Evolutionary conservation across 139 green algal species (phyloP), one percentile per base, ranked within the genome.

Genomic region (Choricystis sp.): DNA sequence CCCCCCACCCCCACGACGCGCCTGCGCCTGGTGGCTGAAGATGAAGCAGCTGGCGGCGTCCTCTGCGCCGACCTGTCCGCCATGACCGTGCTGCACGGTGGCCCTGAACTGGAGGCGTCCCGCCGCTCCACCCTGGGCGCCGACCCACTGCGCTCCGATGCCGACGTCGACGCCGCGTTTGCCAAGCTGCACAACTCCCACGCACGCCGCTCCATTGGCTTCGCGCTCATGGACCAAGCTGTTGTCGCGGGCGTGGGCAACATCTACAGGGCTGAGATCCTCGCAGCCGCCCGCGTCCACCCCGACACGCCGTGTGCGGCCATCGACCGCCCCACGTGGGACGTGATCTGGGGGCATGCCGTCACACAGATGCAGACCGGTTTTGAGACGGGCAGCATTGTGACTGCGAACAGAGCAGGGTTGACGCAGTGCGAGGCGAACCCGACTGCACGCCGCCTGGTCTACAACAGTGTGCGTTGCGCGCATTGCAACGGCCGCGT

Each of bases 71-170:
- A 88, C 56, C 67, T 94, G 16, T 83, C 70, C 48, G 86, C 86
- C 5, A 94, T 94, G 86, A 92, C 84, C 1, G 80, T 91, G 26
- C 55, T 60, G 40, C 71, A 85, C 59, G 84, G 83, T 0, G 73
- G 68, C 26, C 19, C 72, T 2, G 64, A 24, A 1, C 49, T 56
- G 40, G 9, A 21, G 9, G 40, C 40, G 40, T 9, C 3, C 3
- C 3, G 3, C n/a, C 25, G 9, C 9, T 21, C 9, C 16, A 52
- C 40, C 9, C 40, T 52, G 40, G 40, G 40, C 40, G 9, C 40
- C 9, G 40, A 52, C 40, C 40, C 40, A 16, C 40, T 52, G 40
- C 40, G 40, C 40, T 9, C 9, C 9, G 40, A 52, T 16, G 40
- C 40, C 9, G 40, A 52, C 40, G 40, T 16, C 40, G 40, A 52